Percentiles rank a stretch among this genome's conserved stretches.
phyloP scores from a whole-genome alignment of 2,329 filamentous ascomycete genomes.

The Orbilia brochopaga region DNA sequence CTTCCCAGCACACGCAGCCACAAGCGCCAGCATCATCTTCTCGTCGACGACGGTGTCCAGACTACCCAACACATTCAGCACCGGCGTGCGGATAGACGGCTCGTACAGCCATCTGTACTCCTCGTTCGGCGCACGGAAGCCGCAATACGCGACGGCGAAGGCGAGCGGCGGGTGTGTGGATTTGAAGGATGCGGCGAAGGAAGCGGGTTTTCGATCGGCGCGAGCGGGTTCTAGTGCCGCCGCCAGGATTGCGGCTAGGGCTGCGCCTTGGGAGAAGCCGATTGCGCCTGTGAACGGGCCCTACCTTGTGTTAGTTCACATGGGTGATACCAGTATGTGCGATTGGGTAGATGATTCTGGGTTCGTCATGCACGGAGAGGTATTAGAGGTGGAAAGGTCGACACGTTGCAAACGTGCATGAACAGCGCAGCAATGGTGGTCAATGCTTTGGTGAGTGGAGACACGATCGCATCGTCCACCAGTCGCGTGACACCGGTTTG shows the following conservation, averaged over 20 bases:
- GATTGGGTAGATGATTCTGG: no score
- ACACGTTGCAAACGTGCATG: no score
- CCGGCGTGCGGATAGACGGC: constrained; percentile 66
- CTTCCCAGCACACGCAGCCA: constrained; percentile 64
- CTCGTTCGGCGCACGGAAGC: constrained; percentile 65
- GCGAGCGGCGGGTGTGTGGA: constrained; percentile 65
- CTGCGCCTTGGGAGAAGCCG: constrained; percentile 68
- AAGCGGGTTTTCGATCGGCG: constrained; percentile 3
- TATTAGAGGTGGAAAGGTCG: no score
- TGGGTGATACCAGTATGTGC: no score
- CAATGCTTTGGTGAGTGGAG: no score
- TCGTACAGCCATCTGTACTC: constrained; percentile 67
- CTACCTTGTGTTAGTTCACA: no score
- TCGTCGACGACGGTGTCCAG: constrained; percentile 72
- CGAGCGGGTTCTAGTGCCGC: constrained; percentile 63
- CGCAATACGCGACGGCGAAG: constrained; percentile 69
- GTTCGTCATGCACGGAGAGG: no score
- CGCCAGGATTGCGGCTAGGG: constrained; percentile 67
- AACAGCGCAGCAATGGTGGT: no score
- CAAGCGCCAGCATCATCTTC: constrained; percentile 64
- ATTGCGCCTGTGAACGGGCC: constrained; percentile 68
- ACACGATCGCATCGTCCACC: no score
- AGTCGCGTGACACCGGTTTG: neutral
- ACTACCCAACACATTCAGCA: constrained; percentile 69
- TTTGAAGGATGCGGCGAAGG: constrained; percentile 57